Evolutionary conservation across 2,329 filamentous ascomycete species (phyloP).

Genomic region (Scorias spongiosa): DNA sequence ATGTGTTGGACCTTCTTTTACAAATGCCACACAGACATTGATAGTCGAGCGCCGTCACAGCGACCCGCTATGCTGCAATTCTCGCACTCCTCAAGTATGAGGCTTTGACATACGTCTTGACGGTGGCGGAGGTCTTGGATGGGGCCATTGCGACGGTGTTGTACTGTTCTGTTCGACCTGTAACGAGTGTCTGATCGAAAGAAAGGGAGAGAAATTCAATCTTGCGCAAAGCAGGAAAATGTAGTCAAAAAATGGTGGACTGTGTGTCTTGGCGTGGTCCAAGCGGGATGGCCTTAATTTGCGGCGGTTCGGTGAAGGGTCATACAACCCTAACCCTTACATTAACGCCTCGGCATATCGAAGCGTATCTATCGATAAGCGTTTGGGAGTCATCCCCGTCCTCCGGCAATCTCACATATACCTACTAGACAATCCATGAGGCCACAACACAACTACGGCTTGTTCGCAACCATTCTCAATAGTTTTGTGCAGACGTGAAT

Average conservation of each 20-base stretch:
- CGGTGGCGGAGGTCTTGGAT: conserved; percentile 23
- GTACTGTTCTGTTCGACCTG: conserved; percentile 1
- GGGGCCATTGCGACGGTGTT: conserved; percentile 38
- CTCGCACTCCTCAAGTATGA: conserved; percentile 17
- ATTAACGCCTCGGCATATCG: not conserved
- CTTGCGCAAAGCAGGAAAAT: not conserved
- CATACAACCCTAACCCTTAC: not conserved
- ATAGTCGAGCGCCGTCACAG: conserved; percentile 42
- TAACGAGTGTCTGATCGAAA: not conserved
- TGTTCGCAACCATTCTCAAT: no score
- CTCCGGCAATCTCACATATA: not conserved
- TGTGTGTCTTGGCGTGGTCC: not conserved
- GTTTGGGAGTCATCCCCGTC: not conserved
- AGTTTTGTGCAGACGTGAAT: no score
- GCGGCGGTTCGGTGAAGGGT: not conserved
- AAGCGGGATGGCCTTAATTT: not conserved
- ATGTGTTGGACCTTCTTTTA: conserved; percentile 1
- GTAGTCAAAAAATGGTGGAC: not conserved
- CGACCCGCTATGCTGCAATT: conserved; percentile 61
- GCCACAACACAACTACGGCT: not conserved
- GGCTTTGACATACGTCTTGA: conserved; percentile 41
- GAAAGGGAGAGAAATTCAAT: not conserved
- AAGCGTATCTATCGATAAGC: not conserved
- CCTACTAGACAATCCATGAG: not conserved
- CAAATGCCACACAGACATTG: conserved; percentile 9